Conservation (phyloP, 2,329 filamentous ascomycete genomes). For the Aspergillus latus region DNA sequence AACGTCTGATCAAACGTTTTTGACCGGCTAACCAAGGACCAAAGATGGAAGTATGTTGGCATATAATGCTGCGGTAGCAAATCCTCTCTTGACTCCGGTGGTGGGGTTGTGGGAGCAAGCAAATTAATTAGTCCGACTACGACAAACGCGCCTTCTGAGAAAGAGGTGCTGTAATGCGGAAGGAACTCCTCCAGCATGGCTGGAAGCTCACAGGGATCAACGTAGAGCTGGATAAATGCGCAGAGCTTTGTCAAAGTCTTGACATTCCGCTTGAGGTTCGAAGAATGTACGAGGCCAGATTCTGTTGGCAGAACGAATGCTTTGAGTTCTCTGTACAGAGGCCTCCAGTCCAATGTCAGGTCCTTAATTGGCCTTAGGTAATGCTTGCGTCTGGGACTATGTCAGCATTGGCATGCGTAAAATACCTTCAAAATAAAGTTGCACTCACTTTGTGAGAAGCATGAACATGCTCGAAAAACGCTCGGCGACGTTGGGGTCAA, state of each 20-base stretch:
- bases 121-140: constrained; percentile 86
- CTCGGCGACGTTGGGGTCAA: constrained; percentile 79
- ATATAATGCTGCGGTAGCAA: constrained; percentile 87
- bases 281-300: constrained; percentile 62
- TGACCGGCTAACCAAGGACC: constrained; percentile 89
- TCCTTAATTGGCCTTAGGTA: constrained; percentile 90
- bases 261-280: constrained; percentile 64
- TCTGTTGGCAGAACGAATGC: constrained; percentile 84
- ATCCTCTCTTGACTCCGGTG: constrained; percentile 66
- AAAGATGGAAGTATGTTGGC: constrained; percentile 93
- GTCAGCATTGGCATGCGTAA: constrained; percentile 20
- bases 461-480: constrained; percentile 97
- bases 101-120: constrained; percentile 77
- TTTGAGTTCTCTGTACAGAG: constrained; percentile 90
- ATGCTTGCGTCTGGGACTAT: constrained; percentile 73
- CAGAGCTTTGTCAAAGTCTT: constrained; percentile 83
- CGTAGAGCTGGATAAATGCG: constrained; percentile 86
- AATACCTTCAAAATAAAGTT: neutral
- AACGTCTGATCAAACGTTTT: constrained; percentile 83
- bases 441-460: constrained; percentile 80
- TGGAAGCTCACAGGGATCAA: constrained; percentile 82
- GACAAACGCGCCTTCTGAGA: constrained; percentile 87
- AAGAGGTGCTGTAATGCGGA: constrained; percentile 89
- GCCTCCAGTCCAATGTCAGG: constrained; percentile 87
- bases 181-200: constrained; percentile 78